Base-by-base conservation (phyloP, 371 early-diverging fungal genomes). In the Cokeromyces recurvatus region DNA sequence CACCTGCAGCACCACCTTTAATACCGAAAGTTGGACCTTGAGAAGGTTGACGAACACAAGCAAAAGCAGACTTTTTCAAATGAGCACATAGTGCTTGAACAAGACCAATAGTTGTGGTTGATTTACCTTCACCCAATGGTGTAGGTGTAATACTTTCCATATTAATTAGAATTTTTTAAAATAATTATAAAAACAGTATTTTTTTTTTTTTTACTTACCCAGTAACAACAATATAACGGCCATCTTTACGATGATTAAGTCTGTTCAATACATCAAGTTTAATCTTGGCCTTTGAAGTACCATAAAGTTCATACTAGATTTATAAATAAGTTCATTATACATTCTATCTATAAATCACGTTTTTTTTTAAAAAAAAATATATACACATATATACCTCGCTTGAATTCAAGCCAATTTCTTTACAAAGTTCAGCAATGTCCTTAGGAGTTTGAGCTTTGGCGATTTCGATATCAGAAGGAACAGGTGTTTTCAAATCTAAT, bases 21-120 rank as follows among this genome's bases (percentile, higher is more conserved):
- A 95, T 95, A 37, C 97, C 96, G 58, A 97, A 95, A 2, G 97
- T 97, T 19, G 97, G 97, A 10, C 97, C 97, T 61, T 95, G 96
- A 24, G 92, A 92, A 7, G 97, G 97, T 60, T 97, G 96, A 35
- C 97, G 86, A 19, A 95, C 95, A 74, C 96, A 95, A 12, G 95
- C 96, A 71, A 94, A 90, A 0, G 90, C 89, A 23, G 82, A 72
- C 65, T 86, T 85, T 46, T 84, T 77, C 52, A 94, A 74, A 44
- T 95, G 93, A 4, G 95, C 95, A 37, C 95, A 93, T 7, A 97
- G 72, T 0, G 96, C 91, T 65, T 97, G 97, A 17, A 84, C 80
- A 24, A 97, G 80, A 32, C 97, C 96, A 41, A 97, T 88, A 14
- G 92, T 88, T 4, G 94, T 94, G 3, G 96, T 97, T 6, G 96